Percentiles rank a stretch among this genome's conserved stretches.
Conservation (phyloP, 768 basidiomycete genomes). For the Dioszegia aurantiaca region DNA sequence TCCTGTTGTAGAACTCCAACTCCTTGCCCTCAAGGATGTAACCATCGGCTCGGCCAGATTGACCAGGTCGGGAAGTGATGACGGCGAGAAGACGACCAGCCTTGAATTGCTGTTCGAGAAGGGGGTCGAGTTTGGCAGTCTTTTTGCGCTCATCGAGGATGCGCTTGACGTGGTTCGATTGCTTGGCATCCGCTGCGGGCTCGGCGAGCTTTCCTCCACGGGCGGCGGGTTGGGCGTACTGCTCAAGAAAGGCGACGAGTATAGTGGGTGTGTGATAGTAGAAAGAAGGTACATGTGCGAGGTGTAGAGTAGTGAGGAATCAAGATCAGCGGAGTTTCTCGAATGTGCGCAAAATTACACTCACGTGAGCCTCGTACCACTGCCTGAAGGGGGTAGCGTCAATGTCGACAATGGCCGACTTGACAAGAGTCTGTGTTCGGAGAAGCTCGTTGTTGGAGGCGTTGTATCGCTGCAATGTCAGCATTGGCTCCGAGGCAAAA, state of each 20-base stretch:
- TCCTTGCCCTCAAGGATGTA: conserved; percentile 98
- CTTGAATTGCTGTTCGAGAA: conserved; percentile 84
- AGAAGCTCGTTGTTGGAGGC: conserved; percentile 99
- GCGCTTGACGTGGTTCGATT: conserved; percentile 86
- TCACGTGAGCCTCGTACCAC: conserved; percentile 97
- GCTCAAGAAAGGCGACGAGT: conserved; percentile 8
- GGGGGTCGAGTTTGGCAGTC: conserved; percentile 85
- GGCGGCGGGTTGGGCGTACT: conserved; percentile 94
- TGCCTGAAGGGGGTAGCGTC: conserved; percentile 99
- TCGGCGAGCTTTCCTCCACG: conserved; percentile 66
- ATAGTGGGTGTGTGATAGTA: neutral
- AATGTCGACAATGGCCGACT: conserved; percentile 91
- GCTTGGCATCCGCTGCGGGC: conserved; percentile 61
- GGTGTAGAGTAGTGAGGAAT: neutral
- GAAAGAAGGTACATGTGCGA: neutral
- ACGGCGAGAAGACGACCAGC: conserved; percentile 93
- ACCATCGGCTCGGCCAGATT: conserved; percentile 93
- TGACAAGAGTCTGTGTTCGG: conserved; percentile 98
- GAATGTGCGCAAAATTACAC: conserved; percentile 50
- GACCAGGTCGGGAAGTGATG: conserved; percentile 93
- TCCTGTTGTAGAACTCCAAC: conserved; percentile 95
- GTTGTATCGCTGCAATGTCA: conserved; percentile 76
- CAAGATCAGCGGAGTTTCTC: neutral
- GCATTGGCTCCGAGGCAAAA: neutral
- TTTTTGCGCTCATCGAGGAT: conserved; percentile 85